A percentile compares a stretch with the other conserved stretches of the same genome.
Evolutionary conservation across 257 asterid genomes (phyloP).

Genomic region (Solanum chiquidenum): DNA sequence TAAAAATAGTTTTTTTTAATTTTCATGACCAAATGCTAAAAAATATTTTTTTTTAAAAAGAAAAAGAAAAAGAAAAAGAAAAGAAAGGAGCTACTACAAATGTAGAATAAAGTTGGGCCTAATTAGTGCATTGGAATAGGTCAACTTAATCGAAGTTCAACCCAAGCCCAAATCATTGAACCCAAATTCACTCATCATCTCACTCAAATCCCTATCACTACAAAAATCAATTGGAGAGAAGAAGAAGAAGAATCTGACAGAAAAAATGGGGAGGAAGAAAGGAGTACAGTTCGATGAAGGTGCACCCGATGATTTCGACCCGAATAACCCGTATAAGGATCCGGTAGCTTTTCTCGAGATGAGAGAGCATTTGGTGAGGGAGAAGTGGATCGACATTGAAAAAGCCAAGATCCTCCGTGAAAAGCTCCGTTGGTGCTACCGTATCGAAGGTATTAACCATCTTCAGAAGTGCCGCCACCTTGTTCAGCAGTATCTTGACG

Average conservation of each 20-base stretch:
- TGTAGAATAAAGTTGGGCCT: neutral
- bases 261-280: slow-evolving; percentile 73
- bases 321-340: slow-evolving; percentile 78
- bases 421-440: slow-evolving; percentile 86
- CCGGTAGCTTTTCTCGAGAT: slow-evolving; percentile 91
- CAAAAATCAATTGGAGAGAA: neutral
- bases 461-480: slow-evolving; percentile 96
- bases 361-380: slow-evolving; percentile 85
- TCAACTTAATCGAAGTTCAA: neutral
- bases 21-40: too few relatives aligned
- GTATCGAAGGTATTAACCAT: slow-evolving; percentile 80
- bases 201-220: neutral
- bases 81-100: neutral
- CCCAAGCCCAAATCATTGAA: neutral
- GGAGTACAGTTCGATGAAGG: slow-evolving; percentile 75
- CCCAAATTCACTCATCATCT: neutral
- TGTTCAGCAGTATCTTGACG: slow-evolving; percentile 76
- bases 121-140: neutral
- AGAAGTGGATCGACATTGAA: slow-evolving; percentile 96
- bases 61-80: neutral
- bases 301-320: slow-evolving; percentile 84
- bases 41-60: too few relatives aligned
- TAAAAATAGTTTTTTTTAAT: too few relatives aligned
- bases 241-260: neutral
- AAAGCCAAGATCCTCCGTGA: slow-evolving; percentile 89